These are phyloP conservation scores for Colletotrichum tamarilloi DNA, from an alignment of 2,329 filamentous ascomycete genomes.

Conservation along the genomic window DNA sequence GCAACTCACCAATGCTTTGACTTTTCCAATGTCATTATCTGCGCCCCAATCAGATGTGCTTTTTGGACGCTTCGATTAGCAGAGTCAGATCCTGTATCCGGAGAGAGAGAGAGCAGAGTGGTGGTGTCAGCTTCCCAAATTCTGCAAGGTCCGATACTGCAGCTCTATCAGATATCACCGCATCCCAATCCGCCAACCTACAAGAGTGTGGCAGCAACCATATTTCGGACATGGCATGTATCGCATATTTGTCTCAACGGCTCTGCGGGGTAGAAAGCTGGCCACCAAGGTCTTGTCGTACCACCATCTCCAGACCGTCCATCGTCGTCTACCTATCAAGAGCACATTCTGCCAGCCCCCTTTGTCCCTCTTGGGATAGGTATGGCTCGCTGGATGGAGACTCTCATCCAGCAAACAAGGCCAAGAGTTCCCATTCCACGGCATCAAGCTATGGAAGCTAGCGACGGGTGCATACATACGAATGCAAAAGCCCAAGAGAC, in stretches of 20 bases:
- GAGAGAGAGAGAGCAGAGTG: background rate
- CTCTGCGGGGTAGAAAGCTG: conserved; percentile 31
- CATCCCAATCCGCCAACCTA: conserved; percentile 1
- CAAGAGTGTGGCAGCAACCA: conserved; percentile 7
- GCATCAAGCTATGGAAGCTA: conserved; percentile 29
- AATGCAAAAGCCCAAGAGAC: conserved; percentile 25
- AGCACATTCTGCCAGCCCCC: conserved; percentile 15
- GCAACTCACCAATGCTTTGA: background rate
- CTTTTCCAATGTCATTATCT: background rate
- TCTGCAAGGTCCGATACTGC: conserved; percentile 19
- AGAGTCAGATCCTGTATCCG: conserved; percentile 7
- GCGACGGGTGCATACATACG: conserved; percentile 30
- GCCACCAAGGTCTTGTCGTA: conserved; percentile 19
- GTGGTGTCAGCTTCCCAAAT: conserved; percentile 11
- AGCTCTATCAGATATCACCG: conserved; percentile 23
- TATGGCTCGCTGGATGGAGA: conserved; percentile 3
- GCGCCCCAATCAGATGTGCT: background rate
- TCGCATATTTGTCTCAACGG: conserved; percentile 24
- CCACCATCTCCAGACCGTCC: conserved; percentile 15
- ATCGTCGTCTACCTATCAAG: conserved; percentile 9
- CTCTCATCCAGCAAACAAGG: conserved; percentile 26
- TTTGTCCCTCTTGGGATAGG: background rate
- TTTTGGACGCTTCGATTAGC: background rate
- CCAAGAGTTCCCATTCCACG: conserved; percentile 26
- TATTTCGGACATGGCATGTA: background rate